A percentile compares a stretch with the other conserved stretches of the same genome.
Conservation (phyloP, 352 stramenopile genomes). For the Blastocystis sp. region DNA sequence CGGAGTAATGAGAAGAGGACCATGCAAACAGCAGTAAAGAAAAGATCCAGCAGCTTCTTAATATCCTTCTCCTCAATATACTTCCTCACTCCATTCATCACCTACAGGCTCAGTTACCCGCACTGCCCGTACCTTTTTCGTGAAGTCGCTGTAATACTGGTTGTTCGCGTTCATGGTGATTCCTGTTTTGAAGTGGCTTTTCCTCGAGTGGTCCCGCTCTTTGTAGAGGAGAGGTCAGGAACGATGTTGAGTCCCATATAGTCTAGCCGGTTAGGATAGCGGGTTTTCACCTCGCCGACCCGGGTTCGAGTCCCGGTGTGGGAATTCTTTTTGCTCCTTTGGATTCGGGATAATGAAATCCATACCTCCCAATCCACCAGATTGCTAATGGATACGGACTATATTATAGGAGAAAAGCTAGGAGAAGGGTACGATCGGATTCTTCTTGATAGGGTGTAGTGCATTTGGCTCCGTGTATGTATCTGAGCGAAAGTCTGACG, state of each 20-base stretch:
- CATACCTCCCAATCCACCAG: neutral
- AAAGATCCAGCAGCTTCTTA: neutral
- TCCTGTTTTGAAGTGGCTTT: neutral
- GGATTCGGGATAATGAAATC: neutral
- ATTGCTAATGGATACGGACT: neutral
- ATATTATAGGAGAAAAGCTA: neutral
- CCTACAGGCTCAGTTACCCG: neutral
- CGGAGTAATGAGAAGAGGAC: neutral
- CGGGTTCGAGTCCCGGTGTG: slow-evolving; percentile 56
- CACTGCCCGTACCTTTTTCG: neutral
- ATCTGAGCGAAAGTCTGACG: neutral
- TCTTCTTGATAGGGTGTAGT: neutral
- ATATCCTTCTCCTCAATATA: slow-evolving; percentile 16
- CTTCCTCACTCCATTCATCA: neutral
- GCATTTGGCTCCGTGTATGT: neutral
- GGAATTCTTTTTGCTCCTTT: neutral
- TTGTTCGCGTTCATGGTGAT: slow-evolving; percentile 1
- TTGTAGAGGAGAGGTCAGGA: neutral
- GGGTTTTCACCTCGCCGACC: slow-evolving; percentile 62
- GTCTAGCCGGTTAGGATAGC: slow-evolving; percentile 62
- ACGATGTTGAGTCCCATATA: slow-evolving; percentile 24
- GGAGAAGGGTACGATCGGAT: neutral
- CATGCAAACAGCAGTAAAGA: slow-evolving; percentile 1
- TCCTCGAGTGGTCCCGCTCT: neutral
- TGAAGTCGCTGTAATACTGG: slow-evolving; percentile 8